Conservation (phyloP, 2,329 filamentous ascomycete genomes). For the Calonectria honghensis region DNA sequence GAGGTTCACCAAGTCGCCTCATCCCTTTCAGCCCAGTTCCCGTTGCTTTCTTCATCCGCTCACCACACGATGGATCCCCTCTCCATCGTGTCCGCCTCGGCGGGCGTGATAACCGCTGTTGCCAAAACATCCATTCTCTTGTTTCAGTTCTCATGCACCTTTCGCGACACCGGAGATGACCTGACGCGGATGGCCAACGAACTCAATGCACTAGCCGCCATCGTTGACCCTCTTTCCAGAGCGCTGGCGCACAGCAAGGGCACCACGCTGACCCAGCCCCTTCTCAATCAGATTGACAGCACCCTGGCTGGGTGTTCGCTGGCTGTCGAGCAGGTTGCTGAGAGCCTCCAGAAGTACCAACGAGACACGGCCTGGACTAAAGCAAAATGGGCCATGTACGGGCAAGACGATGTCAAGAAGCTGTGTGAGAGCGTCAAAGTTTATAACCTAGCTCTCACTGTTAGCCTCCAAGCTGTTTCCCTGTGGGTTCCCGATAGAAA, state of each 20-base stretch:
- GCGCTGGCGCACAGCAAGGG: background rate
- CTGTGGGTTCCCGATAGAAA: background rate
- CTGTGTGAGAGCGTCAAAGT: slow-evolving; percentile 15
- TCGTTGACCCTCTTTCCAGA: slow-evolving; percentile 12
- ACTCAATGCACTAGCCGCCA: background rate
- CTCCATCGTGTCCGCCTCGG: slow-evolving; percentile 22
- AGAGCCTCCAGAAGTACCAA: slow-evolving; percentile 19
- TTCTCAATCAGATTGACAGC: slow-evolving; percentile 17
- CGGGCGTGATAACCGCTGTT: background rate
- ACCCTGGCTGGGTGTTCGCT: slow-evolving; percentile 16
- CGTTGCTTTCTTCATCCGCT: background rate
- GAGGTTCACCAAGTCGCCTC: background rate
- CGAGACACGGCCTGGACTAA: slow-evolving; percentile 22
- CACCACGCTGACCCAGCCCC: background rate
- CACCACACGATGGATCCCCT: slow-evolving; percentile 12
- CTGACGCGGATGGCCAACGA: slow-evolving; percentile 1
- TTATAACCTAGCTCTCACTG: slow-evolving; percentile 20
- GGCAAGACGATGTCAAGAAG: slow-evolving; percentile 17
- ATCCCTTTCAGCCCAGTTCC: background rate
- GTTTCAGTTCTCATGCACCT: background rate
- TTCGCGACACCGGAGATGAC: slow-evolving; percentile 20
- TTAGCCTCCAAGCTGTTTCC: slow-evolving; percentile 29
- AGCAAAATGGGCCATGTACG: slow-evolving; percentile 25
- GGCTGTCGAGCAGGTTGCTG: slow-evolving; percentile 13
- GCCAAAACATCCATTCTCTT: slow-evolving; percentile 8